phyloP scores from a whole-genome alignment of 495 filamentous ascomycete genomes.

The Neurospora sublineolata region DNA sequence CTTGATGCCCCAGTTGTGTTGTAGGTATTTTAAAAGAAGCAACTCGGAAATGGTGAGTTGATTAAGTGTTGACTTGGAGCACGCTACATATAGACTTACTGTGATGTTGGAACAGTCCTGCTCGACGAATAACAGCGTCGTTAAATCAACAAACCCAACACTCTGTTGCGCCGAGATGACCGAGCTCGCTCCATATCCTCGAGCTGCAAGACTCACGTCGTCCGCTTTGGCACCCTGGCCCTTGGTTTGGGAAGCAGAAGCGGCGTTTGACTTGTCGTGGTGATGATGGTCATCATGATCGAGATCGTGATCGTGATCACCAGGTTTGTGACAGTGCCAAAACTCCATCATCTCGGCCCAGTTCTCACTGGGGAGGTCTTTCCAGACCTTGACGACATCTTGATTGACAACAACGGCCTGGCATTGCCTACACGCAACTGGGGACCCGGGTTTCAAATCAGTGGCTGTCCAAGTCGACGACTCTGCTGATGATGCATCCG shows the following conservation, averaged over 20 bases:
- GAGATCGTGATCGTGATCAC: slow-evolving; percentile 20
- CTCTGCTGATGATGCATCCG: slow-evolving; percentile 21
- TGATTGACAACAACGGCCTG: slow-evolving; percentile 28
- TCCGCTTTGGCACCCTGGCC: slow-evolving; percentile 18
- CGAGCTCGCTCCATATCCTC: slow-evolving; percentile 68
- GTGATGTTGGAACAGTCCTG: slow-evolving; percentile 49
- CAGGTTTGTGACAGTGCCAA: slow-evolving; percentile 97
- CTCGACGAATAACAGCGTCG: slow-evolving; percentile 58
- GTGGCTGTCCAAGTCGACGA: slow-evolving; percentile 60
- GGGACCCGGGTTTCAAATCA: slow-evolving; percentile 41
- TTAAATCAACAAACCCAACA: slow-evolving; percentile 67
- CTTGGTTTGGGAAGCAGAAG: not conserved
- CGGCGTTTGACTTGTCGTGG: not conserved
- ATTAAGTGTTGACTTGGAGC: not conserved
- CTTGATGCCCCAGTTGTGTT: slow-evolving; percentile 54
- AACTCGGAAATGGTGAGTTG: slow-evolving; percentile 10
- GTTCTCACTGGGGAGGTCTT: slow-evolving; percentile 87
- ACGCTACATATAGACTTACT: slow-evolving; percentile 40
- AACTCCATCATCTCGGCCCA: slow-evolving; percentile 99
- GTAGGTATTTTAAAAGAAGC: not conserved
- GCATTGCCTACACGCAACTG: slow-evolving; percentile 59
- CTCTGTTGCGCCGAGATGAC: slow-evolving; percentile 49
- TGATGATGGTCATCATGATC: slow-evolving; percentile 1
- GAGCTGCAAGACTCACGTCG: slow-evolving; percentile 38
- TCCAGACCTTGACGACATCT: slow-evolving; percentile 54